These are phyloP conservation scores for Thielaviopsis ethacetica DNA, from an alignment of 2,329 filamentous ascomycete genomes.

Conservation along the genomic window DNA sequence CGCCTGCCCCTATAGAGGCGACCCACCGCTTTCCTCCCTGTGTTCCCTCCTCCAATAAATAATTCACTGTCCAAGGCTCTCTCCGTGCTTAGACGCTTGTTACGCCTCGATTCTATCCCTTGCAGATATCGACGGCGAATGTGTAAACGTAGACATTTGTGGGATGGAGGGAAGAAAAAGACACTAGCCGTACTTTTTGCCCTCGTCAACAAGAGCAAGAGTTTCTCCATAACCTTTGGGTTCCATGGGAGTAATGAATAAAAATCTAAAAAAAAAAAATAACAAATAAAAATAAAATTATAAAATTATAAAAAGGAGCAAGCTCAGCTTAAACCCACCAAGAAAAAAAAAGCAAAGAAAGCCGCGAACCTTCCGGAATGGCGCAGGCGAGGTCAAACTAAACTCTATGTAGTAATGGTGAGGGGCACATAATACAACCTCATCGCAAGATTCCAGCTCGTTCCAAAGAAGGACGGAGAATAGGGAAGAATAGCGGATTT, in stretches of 20 bases:
- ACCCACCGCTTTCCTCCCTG: too few relatives aligned
- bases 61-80: not conserved
- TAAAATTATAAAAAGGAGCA: too few relatives aligned
- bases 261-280: too few relatives aligned
- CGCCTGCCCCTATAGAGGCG: too few relatives aligned
- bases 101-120: not conserved
- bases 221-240: too few relatives aligned
- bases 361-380: not conserved
- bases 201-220: too few relatives aligned
- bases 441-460: not conserved
- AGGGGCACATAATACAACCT: not conserved
- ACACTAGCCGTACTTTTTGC: too few relatives aligned
- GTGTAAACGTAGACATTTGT: not conserved
- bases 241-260: too few relatives aligned
- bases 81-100: not conserved
- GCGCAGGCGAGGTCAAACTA: not conserved
- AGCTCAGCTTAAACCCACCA: too few relatives aligned
- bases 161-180: too few relatives aligned
- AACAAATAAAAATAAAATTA: too few relatives aligned
- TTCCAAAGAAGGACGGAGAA: not conserved
- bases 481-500: not conserved
- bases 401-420: not conserved
- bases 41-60: too few relatives aligned
- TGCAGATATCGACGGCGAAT: constrained; percentile 1
- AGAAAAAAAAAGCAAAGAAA: not conserved